Percentiles rank a stretch among this genome's conserved stretches.
Evolutionary conservation across 495 filamentous ascomycete genomes (phyloP).

Genomic region (Penicillium turbatum): DNA sequence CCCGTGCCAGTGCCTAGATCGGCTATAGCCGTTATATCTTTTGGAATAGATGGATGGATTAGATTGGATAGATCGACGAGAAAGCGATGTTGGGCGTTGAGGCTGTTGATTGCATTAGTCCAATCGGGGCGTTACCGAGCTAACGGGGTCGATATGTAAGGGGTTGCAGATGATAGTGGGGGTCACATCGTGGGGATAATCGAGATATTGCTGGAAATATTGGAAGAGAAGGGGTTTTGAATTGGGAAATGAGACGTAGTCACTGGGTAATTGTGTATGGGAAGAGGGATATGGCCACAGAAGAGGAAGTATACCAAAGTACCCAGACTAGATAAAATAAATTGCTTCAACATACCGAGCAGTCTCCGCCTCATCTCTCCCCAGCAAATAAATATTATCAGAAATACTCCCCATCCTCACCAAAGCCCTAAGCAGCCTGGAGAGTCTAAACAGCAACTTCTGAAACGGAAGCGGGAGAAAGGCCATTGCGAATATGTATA

Average conservation of each 20-base stretch:
- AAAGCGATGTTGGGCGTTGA: conserved; percentile 28
- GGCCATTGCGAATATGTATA: neutral
- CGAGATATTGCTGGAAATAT: too few species aligned
- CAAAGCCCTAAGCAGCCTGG: neutral
- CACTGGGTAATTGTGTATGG: too few species aligned
- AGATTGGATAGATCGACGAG: conserved; percentile 17
- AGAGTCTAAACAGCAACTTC: neutral
- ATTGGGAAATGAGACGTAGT: neutral
- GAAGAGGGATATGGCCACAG: neutral
- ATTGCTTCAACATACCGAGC: conserved; percentile 7
- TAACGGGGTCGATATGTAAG: neutral
- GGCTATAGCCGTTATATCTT: conserved; percentile 22
- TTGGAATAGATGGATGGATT: conserved; percentile 31
- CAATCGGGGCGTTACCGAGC: neutral
- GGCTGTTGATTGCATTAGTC: conserved; percentile 8
- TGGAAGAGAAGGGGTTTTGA: neutral
- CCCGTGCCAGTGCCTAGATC: conserved; percentile 41
- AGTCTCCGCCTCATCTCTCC: conserved; percentile 16
- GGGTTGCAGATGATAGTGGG: neutral
- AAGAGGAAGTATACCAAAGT: neutral
- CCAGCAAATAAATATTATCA: conserved; percentile 16
- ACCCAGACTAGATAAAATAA: neutral
- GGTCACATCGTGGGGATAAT: too few species aligned
- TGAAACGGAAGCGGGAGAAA: neutral
- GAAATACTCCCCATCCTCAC: conserved; percentile 4